Percentiles rank a stretch among this genome's conserved stretches.
These are phyloP conservation scores for Juglanconis oblonga DNA, from an alignment of 2,329 filamentous ascomycete species.

Conservation along the genomic window DNA sequence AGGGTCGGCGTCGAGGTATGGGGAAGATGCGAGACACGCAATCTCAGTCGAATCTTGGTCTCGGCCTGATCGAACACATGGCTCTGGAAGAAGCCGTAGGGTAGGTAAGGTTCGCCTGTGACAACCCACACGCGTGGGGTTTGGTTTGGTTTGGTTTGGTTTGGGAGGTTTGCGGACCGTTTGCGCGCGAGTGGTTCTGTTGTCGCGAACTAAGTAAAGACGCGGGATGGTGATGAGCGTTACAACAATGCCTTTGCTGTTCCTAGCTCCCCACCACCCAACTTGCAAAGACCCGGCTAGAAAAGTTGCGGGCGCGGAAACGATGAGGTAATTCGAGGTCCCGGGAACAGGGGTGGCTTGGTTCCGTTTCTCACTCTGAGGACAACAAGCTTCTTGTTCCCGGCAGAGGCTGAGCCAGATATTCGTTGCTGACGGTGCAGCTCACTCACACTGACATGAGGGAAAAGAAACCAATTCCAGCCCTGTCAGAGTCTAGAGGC, in stretches of 20 bases:
- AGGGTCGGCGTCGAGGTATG: constrained; percentile 7
- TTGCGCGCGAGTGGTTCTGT: background rate
- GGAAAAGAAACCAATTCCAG: too few relatives aligned
- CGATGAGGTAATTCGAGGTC: background rate
- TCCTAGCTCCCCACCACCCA: background rate
- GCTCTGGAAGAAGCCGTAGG: background rate
- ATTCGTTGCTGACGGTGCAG: too few relatives aligned
- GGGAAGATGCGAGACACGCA: constrained; percentile 16
- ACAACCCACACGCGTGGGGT: background rate
- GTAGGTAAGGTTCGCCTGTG: background rate
- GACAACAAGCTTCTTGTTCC: too few relatives aligned
- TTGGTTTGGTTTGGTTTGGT: too few relatives aligned
- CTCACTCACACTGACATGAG: too few relatives aligned
- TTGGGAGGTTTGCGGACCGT: background rate
- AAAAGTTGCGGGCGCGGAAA: background rate
- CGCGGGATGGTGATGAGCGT: background rate
- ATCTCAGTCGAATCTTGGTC: constrained; percentile 17
- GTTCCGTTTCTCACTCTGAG: too few relatives aligned
- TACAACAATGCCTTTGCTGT: background rate
- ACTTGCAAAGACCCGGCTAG: background rate
- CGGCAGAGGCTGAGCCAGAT: too few relatives aligned
- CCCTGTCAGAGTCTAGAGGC: too few relatives aligned
- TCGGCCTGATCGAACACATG: constrained; percentile 17
- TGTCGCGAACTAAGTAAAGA: too few relatives aligned
- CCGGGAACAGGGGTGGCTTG: background rate